These are phyloP conservation scores for Nannochloris sp. DNA, from an alignment of 139 green algal species.

Conservation along the genomic window DNA sequence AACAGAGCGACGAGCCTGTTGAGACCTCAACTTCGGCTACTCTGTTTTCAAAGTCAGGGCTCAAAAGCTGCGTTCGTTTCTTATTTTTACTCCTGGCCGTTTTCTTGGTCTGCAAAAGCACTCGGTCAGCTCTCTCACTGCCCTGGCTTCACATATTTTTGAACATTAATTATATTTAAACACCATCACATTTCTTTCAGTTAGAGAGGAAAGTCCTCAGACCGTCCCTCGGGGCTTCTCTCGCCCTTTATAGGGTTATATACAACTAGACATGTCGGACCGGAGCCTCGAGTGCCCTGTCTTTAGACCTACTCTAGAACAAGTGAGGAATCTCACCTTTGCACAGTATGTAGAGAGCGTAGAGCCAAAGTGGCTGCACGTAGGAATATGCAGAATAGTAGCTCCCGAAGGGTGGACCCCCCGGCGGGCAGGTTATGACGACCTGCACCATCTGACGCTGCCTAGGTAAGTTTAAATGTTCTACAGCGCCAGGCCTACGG, in stretches of 20 bases:
- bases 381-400: slow-evolving; percentile 59
- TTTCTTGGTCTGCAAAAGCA: too few relatives aligned
- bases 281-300: slow-evolving; percentile 21
- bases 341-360: slow-evolving; percentile 51
- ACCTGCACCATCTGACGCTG: slow-evolving; percentile 32
- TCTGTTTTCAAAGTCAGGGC: too few relatives aligned
- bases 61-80: too few relatives aligned
- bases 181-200: too few relatives aligned
- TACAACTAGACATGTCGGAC: not conserved
- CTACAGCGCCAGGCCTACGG: too few relatives aligned
- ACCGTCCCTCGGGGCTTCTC: not conserved
- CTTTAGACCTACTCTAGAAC: slow-evolving; percentile 33
- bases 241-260: not conserved
- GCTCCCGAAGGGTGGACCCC: slow-evolving; percentile 55
- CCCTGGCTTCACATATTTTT: too few relatives aligned
- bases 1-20: too few relatives aligned
- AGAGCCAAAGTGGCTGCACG: slow-evolving; percentile 35
- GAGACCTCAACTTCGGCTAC: too few relatives aligned
- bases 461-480: slow-evolving; percentile 13
- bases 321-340: slow-evolving; percentile 37
- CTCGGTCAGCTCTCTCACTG: too few relatives aligned
- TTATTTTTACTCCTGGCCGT: too few relatives aligned
- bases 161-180: too few relatives aligned
- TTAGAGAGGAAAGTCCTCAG: too few relatives aligned
- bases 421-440: slow-evolving; percentile 45